A percentile compares a stretch with the other conserved stretches of the same genome.
Evolutionary conservation across 306 rosid species (phyloP).

Genomic region (Prosopis cineraria): DNA sequence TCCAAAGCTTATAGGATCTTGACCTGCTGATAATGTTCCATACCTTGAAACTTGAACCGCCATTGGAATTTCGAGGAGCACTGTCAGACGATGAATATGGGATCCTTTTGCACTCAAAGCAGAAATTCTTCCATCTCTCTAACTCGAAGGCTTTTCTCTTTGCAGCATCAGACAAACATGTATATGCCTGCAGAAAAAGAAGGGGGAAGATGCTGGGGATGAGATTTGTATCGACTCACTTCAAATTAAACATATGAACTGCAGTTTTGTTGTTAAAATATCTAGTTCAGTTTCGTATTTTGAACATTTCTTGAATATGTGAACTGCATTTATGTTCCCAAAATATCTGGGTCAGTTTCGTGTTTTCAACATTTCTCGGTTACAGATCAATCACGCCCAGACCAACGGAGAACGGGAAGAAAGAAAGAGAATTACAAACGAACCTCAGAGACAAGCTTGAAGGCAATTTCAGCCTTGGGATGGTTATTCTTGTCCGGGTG

Average conservation of each 20-base stretch:
- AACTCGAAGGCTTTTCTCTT: constrained; percentile 70
- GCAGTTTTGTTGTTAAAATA: background rate
- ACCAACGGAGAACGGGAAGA: background rate
- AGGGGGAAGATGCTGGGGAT: background rate
- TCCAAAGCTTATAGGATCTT: constrained; percentile 46
- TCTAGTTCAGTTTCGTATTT: background rate
- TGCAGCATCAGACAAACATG: constrained; percentile 60
- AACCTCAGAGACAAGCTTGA: constrained; percentile 92
- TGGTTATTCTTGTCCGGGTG: constrained; percentile 96
- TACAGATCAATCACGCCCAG: background rate
- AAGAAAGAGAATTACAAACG: constrained; percentile 25
- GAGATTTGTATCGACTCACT: background rate
- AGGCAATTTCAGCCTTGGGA: constrained; percentile 85
- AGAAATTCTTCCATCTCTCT: constrained; percentile 59
- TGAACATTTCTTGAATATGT: background rate
- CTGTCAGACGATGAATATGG: constrained; percentile 40
- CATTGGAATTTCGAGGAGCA: constrained; percentile 38
- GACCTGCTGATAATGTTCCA: constrained; percentile 41
- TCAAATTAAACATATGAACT: background rate
- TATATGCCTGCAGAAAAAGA: constrained; percentile 60
- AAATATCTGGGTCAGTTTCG: background rate
- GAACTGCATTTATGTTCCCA: background rate
- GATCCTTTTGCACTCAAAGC: constrained; percentile 75
- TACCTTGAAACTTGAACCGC: constrained; percentile 37
- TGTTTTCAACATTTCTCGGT: background rate